Evolutionary conservation across 306 rosid genomes (phyloP).

Genomic region (Cyamopsis tetragonoloba): DNA sequence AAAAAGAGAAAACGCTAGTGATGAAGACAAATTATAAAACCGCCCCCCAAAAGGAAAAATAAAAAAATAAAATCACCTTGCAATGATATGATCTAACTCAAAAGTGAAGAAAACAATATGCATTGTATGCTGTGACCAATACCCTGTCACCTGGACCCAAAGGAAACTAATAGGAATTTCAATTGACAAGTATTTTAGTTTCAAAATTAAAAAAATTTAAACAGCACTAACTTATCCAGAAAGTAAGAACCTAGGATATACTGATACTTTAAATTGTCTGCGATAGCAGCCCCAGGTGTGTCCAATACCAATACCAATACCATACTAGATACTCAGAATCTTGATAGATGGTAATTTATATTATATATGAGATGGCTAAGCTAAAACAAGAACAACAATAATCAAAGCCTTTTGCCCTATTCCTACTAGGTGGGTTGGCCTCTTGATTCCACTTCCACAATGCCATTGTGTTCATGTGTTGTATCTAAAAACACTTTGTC

Average conservation of each 20-base stretch:
- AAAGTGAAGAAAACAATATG: conserved; percentile 5
- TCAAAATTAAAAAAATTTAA: background rate
- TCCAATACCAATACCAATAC: background rate
- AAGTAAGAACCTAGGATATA: background rate
- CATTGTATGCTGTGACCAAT: background rate
- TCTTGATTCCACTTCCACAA: background rate
- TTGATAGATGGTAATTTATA: background rate
- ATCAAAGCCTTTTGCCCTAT: background rate
- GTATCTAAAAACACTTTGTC: background rate
- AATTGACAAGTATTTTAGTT: conserved; percentile 4
- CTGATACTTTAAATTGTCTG: background rate
- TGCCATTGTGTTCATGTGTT: background rate
- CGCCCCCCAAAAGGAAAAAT: background rate
- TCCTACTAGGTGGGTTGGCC: background rate
- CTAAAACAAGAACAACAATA: background rate
- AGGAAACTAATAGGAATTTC: background rate
- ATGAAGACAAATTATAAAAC: background rate
- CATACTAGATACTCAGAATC: background rate
- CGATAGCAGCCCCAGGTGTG: background rate
- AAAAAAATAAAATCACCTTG: no score
- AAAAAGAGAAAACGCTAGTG: background rate
- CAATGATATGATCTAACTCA: background rate
- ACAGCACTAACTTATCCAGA: background rate
- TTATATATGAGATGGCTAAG: background rate
- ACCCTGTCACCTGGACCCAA: background rate